Evolutionary conservation across 2,329 filamentous ascomycete genomes (phyloP).

Genomic region (Tolypocladium pustulatum): DNA sequence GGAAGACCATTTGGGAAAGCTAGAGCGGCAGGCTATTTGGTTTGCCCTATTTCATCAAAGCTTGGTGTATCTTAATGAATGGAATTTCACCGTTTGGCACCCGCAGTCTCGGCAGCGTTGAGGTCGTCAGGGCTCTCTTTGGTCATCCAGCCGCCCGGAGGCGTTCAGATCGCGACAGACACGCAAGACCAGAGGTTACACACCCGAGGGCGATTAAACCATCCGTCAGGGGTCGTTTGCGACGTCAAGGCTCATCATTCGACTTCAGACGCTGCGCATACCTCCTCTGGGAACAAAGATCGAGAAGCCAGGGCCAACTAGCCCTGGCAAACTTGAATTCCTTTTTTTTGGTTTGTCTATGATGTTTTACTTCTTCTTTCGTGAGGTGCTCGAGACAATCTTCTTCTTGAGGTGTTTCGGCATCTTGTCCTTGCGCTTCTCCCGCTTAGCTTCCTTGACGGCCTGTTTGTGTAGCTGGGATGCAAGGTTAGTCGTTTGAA

Average conservation of each 20-base stretch:
- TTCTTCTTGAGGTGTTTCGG: conserved; percentile 95
- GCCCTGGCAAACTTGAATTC: not conserved
- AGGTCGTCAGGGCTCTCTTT: conserved; percentile 29
- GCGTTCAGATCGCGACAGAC: conserved; percentile 26
- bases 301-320: not conserved
- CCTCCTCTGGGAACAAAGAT: not conserved
- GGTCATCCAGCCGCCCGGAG: conserved; percentile 34
- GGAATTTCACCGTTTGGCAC: not conserved
- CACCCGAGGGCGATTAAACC: conserved; percentile 18
- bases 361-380: conserved; percentile 47
- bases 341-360: conserved; percentile 4
- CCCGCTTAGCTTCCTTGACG: conserved; percentile 90
- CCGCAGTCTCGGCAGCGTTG: not conserved
- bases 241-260: conserved; percentile 36
- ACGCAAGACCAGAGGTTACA: conserved; percentile 26
- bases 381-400: conserved; percentile 52
- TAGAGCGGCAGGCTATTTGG: too few species aligned
- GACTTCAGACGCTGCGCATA: conserved; percentile 18
- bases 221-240: conserved; percentile 9
- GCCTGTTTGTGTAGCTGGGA: conserved; percentile 63
- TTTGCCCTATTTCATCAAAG: not conserved
- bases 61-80: not conserved
- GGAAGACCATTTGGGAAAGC: conserved; percentile 4
- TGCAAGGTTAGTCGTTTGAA: conserved; percentile 11
- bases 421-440: conserved; percentile 90